Conservation (phyloP, 192 early-diverging fungal species). For the Podila clonocystis region DNA sequence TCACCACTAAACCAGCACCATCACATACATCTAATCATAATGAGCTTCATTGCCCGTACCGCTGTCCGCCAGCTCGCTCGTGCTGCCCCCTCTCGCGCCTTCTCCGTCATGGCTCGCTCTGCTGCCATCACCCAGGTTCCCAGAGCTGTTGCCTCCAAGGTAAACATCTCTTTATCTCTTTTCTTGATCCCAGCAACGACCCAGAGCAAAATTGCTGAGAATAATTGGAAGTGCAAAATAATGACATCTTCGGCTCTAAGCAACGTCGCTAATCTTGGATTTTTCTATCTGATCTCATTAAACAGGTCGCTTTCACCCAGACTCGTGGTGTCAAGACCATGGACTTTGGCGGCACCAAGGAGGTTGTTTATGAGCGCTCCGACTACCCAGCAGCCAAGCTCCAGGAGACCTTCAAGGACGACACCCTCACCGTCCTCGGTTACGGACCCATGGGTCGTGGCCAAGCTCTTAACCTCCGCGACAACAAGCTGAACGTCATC, state of each 20-base stretch:
- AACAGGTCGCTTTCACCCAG: slow-evolving; percentile 55
- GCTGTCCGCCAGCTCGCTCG: slow-evolving; percentile 52
- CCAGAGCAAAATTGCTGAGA: not conserved
- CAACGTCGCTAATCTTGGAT: too few species aligned
- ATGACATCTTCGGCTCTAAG: too few species aligned
- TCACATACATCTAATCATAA: slow-evolving; percentile 15
- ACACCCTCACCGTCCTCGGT: slow-evolving; percentile 92
- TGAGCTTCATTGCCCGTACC: slow-evolving; percentile 52
- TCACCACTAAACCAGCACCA: not conserved
- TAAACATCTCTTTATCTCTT: not conserved
- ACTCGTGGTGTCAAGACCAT: slow-evolving; percentile 90
- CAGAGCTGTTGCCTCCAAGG: slow-evolving; percentile 47
- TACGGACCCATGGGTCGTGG: slow-evolving; percentile 97
- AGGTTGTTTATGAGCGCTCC: slow-evolving; percentile 93
- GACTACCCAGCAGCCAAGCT: slow-evolving; percentile 96
- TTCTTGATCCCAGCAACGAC: not conserved
- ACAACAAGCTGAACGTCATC: slow-evolving; percentile 97
- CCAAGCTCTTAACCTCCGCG: slow-evolving; percentile 93
- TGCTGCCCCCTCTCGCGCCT: slow-evolving; percentile 44
- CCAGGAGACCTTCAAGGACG: slow-evolving; percentile 91
- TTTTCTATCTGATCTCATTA: not conserved
- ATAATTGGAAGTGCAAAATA: too few species aligned
- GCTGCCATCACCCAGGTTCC: slow-evolving; percentile 44
- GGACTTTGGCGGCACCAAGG: slow-evolving; percentile 92
- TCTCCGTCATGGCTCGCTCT: slow-evolving; percentile 49